Conservation (phyloP, 2,329 filamentous ascomycete genomes). For the Aspergillus sp. region DNA sequence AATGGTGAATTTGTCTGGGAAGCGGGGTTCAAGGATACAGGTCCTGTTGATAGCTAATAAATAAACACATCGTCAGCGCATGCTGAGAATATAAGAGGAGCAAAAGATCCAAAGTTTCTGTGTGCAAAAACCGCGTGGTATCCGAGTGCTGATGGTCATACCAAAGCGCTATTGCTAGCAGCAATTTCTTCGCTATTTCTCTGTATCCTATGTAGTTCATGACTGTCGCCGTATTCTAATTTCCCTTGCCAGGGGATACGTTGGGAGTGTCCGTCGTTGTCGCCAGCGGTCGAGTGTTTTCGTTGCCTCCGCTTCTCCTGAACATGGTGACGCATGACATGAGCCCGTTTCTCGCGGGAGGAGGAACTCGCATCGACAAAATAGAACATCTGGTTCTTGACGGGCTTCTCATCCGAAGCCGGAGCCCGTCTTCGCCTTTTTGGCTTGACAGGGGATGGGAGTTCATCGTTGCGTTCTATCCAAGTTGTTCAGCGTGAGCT, state of each 20-base stretch:
- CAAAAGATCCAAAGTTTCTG: too few relatives aligned
- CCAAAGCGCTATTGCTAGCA: constrained; percentile 10
- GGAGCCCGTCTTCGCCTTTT: constrained; percentile 23
- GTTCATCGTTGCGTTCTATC: constrained; percentile 6
- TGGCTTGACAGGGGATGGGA: constrained; percentile 11
- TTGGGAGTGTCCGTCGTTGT: constrained; percentile 10
- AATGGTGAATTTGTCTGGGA: constrained; percentile 3
- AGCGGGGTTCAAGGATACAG: constrained; percentile 4
- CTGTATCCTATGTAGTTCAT: constrained; percentile 1
- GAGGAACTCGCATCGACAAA: constrained; percentile 38
- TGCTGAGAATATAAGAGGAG: too few relatives aligned
- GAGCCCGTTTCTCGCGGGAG: constrained; percentile 37
- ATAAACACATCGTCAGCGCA: too few relatives aligned
- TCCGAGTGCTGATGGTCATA: constrained; percentile 7
- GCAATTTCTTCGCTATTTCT: constrained; percentile 1
- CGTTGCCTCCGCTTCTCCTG: constrained; percentile 34
- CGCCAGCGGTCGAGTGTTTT: constrained; percentile 17
- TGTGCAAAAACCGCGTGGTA: too few relatives aligned
- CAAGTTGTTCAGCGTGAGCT: too few relatives aligned
- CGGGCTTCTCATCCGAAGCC: constrained; percentile 12
- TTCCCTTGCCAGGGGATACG: constrained; percentile 21
- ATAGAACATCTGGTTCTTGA: constrained; percentile 32
- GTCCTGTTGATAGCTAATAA: neutral
- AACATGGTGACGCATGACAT: constrained; percentile 43
- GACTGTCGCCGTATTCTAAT: neutral